These are phyloP conservation scores for Gossypium rotundifolium DNA, from an alignment of 345 rosid species.

Conservation along the genomic window DNA sequence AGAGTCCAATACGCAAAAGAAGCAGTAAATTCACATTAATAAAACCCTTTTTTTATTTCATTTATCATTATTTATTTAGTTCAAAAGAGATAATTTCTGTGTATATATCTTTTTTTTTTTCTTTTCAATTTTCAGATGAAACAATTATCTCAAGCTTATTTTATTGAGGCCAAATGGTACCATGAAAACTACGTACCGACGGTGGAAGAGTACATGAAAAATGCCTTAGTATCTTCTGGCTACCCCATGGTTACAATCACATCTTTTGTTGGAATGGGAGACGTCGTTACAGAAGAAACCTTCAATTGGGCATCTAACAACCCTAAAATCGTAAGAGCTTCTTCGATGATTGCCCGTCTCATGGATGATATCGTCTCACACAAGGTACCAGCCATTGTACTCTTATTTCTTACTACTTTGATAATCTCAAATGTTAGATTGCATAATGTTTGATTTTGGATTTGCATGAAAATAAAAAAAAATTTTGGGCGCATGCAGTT, in stretches of 20 bases:
- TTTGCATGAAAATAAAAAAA: no score
- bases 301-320: constrained; percentile 16
- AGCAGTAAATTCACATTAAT: neutral
- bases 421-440: neutral
- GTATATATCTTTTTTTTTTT: neutral
- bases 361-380: constrained; percentile 24
- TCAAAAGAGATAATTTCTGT: no score
- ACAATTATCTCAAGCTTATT: constrained; percentile 9
- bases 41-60: neutral
- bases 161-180: constrained; percentile 27
- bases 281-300: constrained; percentile 5
- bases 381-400: neutral
- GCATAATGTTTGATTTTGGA: neutral
- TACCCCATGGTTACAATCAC: constrained; percentile 9
- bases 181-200: constrained; percentile 13
- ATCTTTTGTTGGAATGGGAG: constrained; percentile 26
- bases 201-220: constrained; percentile 26
- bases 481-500: neutral
- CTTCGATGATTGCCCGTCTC: constrained; percentile 5
- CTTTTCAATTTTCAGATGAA: constrained; percentile 21
- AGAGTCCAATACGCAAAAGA: neutral
- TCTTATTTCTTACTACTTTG: neutral
- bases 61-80: neutral
- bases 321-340: constrained; percentile 18
- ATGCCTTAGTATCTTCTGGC: constrained; percentile 3